Evolutionary conservation across 2,329 filamentous ascomycete species (phyloP), one percentile per base, ranked within the genome.

Genomic region (Fusarium sulawesiense): DNA sequence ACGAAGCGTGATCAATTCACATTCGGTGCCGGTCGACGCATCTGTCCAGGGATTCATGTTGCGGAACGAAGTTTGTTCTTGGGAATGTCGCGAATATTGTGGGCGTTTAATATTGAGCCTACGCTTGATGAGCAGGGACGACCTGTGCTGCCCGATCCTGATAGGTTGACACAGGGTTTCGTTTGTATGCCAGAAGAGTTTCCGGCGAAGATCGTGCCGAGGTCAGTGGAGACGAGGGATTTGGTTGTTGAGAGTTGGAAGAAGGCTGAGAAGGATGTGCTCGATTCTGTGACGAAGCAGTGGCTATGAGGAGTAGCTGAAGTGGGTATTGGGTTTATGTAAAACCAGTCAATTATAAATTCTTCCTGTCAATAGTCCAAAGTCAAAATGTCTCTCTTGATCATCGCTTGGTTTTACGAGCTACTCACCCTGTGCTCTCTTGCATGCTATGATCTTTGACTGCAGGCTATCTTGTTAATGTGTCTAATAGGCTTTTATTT

Each of bases 41-140:
- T 72, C 6, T 72, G 70, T 10, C 66, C 65, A 4, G 70, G 66
- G 5, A 70, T 70, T 2, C 62, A 72, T 1, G 68, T 72, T 7
- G 68, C 68, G 0, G 69, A 71, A 3, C 20, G 59, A 18, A 70
- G 62, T 2, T 46, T 70, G 7, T 72, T 72, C 45, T 25, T 72
- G 1, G 61, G 66, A 0, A 61, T 72, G n/a, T 66, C 62, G 1
- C 50, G 63, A 0, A 34, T 72, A 1, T 3, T 69, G 2, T 72
- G 70, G 68, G 66, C 46, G 0, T 69, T 69, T 3, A n/a, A 61
- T 7, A 61, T 72, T 16, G 30, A 45, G 4, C 60, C 60, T 32
- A 13, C 4, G 4, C 4, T 46, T 0, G 40, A 64, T 11, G 14
- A 21, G 1, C 23, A 42, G 0, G 59, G 45, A 4, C 21, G 25